Base-by-base conservation (phyloP, 495 filamentous ascomycete species). In the Aspergillus kassunensis region DNA sequence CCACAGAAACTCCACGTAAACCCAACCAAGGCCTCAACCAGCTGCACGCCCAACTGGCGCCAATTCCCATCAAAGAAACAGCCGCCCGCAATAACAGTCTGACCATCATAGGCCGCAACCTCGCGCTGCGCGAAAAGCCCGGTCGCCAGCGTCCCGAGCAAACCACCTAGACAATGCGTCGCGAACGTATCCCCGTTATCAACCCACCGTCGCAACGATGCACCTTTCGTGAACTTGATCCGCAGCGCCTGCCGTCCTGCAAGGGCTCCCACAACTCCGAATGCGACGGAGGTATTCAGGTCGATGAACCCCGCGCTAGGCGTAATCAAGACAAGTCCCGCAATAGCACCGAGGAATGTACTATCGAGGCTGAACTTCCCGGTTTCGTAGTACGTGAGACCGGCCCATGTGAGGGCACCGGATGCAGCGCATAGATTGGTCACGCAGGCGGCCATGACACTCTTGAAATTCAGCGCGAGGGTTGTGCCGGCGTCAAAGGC, bases 401-500 rank as follows among this genome's bases (percentile, higher is more conserved):
- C 37, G 20, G 68, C 68, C 76, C 76, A 80, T 11, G 74, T 74
- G 23, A 80, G 53, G 1, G 71, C 73, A 2, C 71, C 73, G 0
- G 60, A 64, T 1, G 73, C 66, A 19, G 76, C 76, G 55, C 72
- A 76, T 11, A 78, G 61, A 44, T 78, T 78, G 1, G 75, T 78
- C 19, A 77, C 71, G 47, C 68, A 74, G 34, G 69, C 57, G 6
- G 74, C 70, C 73, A 78, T 75, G 36, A 77, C 61, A 13, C 59
- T 62, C 44, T 72, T 72, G 57, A 77, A 72, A 55, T 74, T 77
- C 2, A 72, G 55, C 1, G 57, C 58, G 7, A 80, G 63, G 0
- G 72, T 74, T 1, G 74, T 76, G 11, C 76, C 76, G 2, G 73
- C 76, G 55, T 82, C 80, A 64, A 83, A 83, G 34, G 76, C 76